A percentile compares a stretch with the other conserved stretches of the same genome.
Conservation (phyloP, 371 early-diverging fungal species). For the Rhizopus sp. region DNA sequence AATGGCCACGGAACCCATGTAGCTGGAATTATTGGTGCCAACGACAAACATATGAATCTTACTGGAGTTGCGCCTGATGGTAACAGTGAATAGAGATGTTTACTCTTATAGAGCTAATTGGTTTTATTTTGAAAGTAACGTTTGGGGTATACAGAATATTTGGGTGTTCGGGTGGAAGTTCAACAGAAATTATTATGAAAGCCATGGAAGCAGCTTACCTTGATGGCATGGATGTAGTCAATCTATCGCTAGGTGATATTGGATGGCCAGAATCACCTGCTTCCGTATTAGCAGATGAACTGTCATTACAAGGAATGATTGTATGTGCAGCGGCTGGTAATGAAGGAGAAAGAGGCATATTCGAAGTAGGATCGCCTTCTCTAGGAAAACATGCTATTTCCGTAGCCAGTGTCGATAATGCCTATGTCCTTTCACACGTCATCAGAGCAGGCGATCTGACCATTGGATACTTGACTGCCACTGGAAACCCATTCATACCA, state of each 20-base stretch:
- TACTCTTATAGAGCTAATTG: background rate
- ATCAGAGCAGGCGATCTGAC: constrained; percentile 18
- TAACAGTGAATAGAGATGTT: constrained; percentile 6
- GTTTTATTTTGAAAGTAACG: constrained; percentile 31
- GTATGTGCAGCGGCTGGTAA: constrained; percentile 70
- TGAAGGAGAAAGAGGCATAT: constrained; percentile 68
- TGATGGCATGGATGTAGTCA: constrained; percentile 65
- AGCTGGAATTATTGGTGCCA: constrained; percentile 64
- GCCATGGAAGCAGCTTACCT: constrained; percentile 72
- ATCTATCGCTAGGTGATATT: constrained; percentile 43
- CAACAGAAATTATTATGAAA: constrained; percentile 69
- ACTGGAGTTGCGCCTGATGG: constrained; percentile 69
- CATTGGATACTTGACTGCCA: constrained; percentile 33
- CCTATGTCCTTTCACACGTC: constrained; percentile 30
- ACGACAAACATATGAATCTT: constrained; percentile 39
- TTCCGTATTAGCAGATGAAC: constrained; percentile 38
- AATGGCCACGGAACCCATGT: constrained; percentile 39
- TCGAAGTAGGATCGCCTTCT: constrained; percentile 64
- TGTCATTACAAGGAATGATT: constrained; percentile 36
- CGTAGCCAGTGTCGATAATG: constrained; percentile 78
- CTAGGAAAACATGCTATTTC: constrained; percentile 60
- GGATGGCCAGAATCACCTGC: constrained; percentile 52
- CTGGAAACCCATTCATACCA: constrained; percentile 22
- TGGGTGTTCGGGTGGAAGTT: constrained; percentile 75
- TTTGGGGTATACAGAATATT: constrained; percentile 74